Evolutionary conservation across 2,329 filamentous ascomycete species (phyloP).

Genomic region (Intubia oerlemansii): DNA sequence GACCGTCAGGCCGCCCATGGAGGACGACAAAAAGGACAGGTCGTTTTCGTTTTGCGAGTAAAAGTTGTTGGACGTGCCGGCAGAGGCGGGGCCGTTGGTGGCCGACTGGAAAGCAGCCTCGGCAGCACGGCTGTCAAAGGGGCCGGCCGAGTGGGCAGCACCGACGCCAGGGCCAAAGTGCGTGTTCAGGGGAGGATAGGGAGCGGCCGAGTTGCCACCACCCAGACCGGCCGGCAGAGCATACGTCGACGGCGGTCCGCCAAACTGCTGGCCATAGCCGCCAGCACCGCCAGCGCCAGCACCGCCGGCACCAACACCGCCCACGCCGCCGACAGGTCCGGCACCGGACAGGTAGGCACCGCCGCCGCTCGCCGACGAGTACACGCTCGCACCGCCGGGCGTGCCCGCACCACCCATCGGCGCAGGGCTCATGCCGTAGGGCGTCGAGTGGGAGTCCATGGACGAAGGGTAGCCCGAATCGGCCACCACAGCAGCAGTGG

Average conservation of each 20-base stretch:
- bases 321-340: conserved; percentile 11
- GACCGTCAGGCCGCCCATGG: conserved; percentile 52
- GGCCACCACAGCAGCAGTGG: conserved; percentile 80
- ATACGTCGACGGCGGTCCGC: conserved; percentile 73
- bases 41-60: conserved; percentile 46
- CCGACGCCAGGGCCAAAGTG: conserved; percentile 52
- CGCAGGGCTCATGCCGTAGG: conserved; percentile 67
- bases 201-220: conserved; percentile 53
- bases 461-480: conserved; percentile 81
- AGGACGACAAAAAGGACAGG: conserved; percentile 57
- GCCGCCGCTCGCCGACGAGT: too few relatives aligned
- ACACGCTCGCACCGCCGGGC: too few relatives aligned
- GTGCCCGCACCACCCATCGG: conserved; percentile 87
- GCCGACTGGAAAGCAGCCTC: conserved; percentile 88
- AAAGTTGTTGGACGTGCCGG: conserved; percentile 53
- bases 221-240: conserved; percentile 70
- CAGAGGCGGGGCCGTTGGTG: conserved; percentile 58
- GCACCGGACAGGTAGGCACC: too few relatives aligned
- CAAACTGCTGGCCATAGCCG: conserved; percentile 62
- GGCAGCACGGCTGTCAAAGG: conserved; percentile 81
- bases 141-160: conserved; percentile 61
- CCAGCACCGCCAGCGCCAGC: conserved; percentile 27
- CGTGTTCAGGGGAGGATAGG: conserved; percentile 66
- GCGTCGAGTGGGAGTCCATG: conserved; percentile 65
- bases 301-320: conserved; percentile 38